phyloP scores from a whole-genome alignment of 208 protist genomes.

The Tetramitus jugosus region DNA sequence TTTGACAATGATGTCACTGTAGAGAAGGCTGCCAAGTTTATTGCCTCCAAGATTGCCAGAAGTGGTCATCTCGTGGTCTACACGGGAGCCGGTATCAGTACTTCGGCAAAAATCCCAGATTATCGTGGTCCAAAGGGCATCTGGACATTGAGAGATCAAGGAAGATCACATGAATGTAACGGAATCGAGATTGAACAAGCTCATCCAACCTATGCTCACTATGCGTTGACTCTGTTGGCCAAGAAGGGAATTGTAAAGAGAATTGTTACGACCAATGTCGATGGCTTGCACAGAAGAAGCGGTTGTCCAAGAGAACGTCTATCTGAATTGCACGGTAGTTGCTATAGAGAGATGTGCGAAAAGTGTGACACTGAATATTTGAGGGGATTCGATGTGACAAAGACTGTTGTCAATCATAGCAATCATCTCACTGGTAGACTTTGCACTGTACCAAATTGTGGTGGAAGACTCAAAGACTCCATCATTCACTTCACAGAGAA shows the following conservation, averaged over 20 bases:
- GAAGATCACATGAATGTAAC: neutral
- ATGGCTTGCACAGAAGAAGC: conserved; percentile 23
- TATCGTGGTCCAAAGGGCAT: conserved; percentile 44
- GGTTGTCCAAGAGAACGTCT: neutral
- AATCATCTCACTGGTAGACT: conserved; percentile 17
- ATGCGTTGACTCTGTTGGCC: neutral
- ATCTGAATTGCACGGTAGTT: conserved; percentile 26
- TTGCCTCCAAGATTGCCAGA: neutral
- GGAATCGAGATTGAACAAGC: neutral
- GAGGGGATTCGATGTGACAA: conserved; percentile 17
- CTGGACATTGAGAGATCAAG: neutral
- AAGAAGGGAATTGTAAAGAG: neutral
- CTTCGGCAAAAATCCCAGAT: conserved; percentile 46
- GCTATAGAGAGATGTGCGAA: neutral
- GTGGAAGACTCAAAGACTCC: conserved; percentile 9
- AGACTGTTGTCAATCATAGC: neutral
- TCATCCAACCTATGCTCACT: neutral
- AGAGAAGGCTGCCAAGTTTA: neutral
- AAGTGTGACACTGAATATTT: conserved; percentile 16
- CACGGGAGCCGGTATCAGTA: conserved; percentile 54
- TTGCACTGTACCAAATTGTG: neutral
- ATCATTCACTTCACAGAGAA: conserved; percentile 20
- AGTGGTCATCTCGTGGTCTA: conserved; percentile 44
- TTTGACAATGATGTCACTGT: neutral
- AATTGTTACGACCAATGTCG: conserved; percentile 19